phyloP scores from a whole-genome alignment of 768 basidiomycete species.

The Auriscalpium microsporum region DNA sequence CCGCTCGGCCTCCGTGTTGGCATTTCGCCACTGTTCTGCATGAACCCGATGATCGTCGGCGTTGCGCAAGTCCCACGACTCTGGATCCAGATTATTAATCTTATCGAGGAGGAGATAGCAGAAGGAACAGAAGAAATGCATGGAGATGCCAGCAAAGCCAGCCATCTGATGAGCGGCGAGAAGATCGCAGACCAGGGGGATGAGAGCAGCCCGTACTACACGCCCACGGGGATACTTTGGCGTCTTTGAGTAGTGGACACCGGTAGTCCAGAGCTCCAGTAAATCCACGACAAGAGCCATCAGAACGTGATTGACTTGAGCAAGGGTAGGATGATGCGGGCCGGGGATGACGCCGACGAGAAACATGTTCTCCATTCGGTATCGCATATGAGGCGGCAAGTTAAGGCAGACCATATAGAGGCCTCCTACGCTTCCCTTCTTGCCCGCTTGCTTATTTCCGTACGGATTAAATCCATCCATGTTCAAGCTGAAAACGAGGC shows the following conservation, averaged over 20 bases:
- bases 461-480: slow-evolving; percentile 30
- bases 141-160: not conserved
- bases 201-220: not conserved
- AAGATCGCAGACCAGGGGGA: not conserved
- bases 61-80: not conserved
- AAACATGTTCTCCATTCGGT: slow-evolving; percentile 17
- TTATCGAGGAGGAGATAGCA: not conserved
- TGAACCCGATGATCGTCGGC: not conserved
- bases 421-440: slow-evolving; percentile 17
- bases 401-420: slow-evolving; percentile 30
- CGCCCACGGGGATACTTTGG: not conserved
- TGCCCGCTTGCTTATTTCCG: slow-evolving; percentile 21
- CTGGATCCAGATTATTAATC: not conserved
- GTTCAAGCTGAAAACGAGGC: slow-evolving; percentile 23
- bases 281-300: slow-evolving; percentile 29
- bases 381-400: slow-evolving; percentile 25
- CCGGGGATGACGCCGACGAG: slow-evolving; percentile 30
- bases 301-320: slow-evolving; percentile 30
- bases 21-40: slow-evolving; percentile 15
- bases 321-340: slow-evolving; percentile 25
- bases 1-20: not conserved
- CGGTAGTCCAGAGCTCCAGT: slow-evolving; percentile 25
- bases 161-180: not conserved
- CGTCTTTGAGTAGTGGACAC: slow-evolving; percentile 23
- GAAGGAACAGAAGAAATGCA: not conserved